These are phyloP conservation scores for Mortierella sp. DNA, from an alignment of 371 early-diverging fungal genomes.

Conservation along the genomic window DNA sequence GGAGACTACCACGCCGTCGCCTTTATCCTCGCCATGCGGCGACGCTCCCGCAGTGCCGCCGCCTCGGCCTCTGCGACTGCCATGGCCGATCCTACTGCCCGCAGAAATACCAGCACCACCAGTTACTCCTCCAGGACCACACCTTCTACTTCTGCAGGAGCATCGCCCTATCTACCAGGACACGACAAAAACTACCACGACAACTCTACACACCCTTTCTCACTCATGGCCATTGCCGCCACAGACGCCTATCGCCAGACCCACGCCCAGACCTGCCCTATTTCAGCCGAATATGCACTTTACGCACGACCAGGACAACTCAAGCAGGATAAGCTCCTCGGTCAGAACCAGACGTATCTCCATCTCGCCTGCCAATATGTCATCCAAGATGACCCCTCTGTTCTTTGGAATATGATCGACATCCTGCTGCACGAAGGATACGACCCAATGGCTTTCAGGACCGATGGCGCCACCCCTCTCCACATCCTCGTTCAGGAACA, in stretches of 20 bases:
- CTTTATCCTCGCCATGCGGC: slow-evolving; percentile 54
- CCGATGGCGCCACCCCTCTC: slow-evolving; percentile 46
- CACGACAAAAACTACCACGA: slow-evolving; percentile 17
- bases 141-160: background rate
- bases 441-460: slow-evolving; percentile 43
- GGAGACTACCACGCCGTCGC: slow-evolving; percentile 56
- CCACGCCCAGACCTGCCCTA: background rate
- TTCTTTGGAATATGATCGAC: slow-evolving; percentile 54
- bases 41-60: slow-evolving; percentile 33
- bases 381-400: slow-evolving; percentile 38
- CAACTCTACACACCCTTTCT: slow-evolving; percentile 35
- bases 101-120: background rate
- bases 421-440: slow-evolving; percentile 52
- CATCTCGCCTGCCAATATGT: slow-evolving; percentile 45
- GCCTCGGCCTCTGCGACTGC: background rate
- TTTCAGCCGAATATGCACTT: slow-evolving; percentile 48
- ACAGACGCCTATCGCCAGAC: slow-evolving; percentile 22
- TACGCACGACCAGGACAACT: slow-evolving; percentile 53
- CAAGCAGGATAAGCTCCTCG: slow-evolving; percentile 34
- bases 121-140: background rate
- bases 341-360: slow-evolving; percentile 47
- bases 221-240: slow-evolving; percentile 27
- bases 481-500: slow-evolving; percentile 56
- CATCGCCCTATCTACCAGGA: background rate
- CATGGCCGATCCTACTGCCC: background rate